Percentiles rank a stretch among this genome's conserved stretches.
These are phyloP conservation scores for Acer negundo DNA, from an alignment of 345 rosid species.

Conservation along the genomic window DNA sequence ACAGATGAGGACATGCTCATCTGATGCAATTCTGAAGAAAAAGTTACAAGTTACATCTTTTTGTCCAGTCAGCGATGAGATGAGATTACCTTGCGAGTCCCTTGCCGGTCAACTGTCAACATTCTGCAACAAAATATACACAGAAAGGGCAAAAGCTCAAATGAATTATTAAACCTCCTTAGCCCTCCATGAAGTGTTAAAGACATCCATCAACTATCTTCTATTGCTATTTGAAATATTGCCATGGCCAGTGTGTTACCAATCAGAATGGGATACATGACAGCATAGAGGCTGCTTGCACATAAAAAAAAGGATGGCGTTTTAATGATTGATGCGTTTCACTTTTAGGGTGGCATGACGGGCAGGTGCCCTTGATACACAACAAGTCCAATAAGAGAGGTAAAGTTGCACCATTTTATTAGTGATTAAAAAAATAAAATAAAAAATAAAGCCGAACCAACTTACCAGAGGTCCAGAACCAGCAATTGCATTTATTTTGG, in stretches of 20 bases:
- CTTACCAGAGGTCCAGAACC: conserved; percentile 31
- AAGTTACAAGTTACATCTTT: conserved; percentile 17
- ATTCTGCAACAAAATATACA: conserved; percentile 27
- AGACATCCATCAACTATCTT: not conserved
- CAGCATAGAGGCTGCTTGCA: not conserved
- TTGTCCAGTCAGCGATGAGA: conserved; percentile 5
- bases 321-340: not conserved
- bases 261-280: not conserved
- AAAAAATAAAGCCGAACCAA: conserved; percentile 11
- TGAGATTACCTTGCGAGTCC: conserved; percentile 1
- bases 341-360: not conserved
- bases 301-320: not conserved
- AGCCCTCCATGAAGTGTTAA: not conserved
- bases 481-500: conserved; percentile 48
- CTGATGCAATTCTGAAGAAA: conserved; percentile 23
- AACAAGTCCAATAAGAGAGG: not conserved
- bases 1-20: conserved; percentile 23
- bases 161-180: not conserved
- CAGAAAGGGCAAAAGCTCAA: not conserved
- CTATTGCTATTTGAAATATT: not conserved
- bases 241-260: not conserved
- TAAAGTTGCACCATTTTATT: not conserved
- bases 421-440: not conserved
- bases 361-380: not conserved
- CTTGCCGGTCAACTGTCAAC: conserved; percentile 13